Base-by-base conservation (phyloP, 164 flowering plant genomes). In the Brasenia schreberi region DNA sequence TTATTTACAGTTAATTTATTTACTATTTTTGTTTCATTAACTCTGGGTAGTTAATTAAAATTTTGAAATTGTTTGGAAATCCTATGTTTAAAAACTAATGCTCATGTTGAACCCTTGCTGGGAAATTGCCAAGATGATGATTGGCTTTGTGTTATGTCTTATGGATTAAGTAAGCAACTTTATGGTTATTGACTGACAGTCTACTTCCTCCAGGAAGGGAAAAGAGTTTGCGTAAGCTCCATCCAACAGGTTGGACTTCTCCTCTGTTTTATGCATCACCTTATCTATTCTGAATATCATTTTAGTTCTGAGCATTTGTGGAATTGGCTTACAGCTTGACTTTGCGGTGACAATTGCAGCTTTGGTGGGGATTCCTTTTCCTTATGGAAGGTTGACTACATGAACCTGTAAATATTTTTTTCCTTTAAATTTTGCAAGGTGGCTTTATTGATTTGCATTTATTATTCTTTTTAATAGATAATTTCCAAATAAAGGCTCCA, bases 371-470 rank as follows among this genome's bases (percentile, higher is more conserved):
- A 65, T 95, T 71, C 96, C 97, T 19, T 89, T 89, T 83, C 97
- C 99, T 70, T 95, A 82, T 75, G 99, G 99, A 90, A 95, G 99
- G 99, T 95, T 85, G 79, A 71, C 79, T 74, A 79, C 82, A 86
- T 45, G 12, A 45, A 60, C 19, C n/a, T 19, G 1, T 60, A 19
- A 60, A 60, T 1, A 7, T 19, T n/a, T 17, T 60, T 60, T 1
- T 2, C n/a, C 6, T n/a, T 60, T 17, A 6, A 19, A n/a, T 1
- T 45, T 7, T 45, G 53, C 53, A 45, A 7, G 7, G 27, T 23
- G 27, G 1, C 53, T 45, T 45, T 45, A 7, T 45, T 7, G 53
- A 45, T 2, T 44, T 12, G 12, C 53, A 45, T 45, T 45, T 45
- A 0, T 45, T 45, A 45, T 45, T 45, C 27, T 2, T 23, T 23